These are phyloP conservation scores for Sordariomycetes sp. DNA, from an alignment of 2,329 filamentous ascomycete species.

Conservation along the genomic window DNA sequence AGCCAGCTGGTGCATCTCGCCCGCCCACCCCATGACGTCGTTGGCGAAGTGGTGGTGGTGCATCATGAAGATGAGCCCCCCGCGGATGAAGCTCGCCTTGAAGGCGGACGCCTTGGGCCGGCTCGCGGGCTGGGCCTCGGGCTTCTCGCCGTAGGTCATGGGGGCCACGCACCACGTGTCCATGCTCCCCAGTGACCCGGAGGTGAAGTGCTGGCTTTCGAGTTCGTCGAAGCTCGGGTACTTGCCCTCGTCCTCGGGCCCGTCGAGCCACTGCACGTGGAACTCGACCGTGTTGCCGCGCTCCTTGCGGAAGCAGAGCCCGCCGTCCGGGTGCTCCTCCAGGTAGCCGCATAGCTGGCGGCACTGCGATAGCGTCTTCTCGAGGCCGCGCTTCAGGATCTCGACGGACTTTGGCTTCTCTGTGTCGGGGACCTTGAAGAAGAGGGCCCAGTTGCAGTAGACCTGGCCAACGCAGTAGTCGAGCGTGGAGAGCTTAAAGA, in stretches of 20 bases:
- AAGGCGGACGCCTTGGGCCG: constrained; percentile 23
- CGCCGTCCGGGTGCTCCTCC: constrained; percentile 22
- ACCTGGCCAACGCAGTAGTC: constrained; percentile 19
- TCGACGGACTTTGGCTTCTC: constrained; percentile 15
- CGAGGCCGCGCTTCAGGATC: constrained; percentile 21
- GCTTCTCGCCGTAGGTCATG: constrained; percentile 27
- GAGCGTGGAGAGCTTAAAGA: constrained; percentile 23
- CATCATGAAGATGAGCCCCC: constrained; percentile 28
- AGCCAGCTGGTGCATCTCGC: constrained; percentile 25
- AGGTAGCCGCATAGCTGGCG: constrained; percentile 26
- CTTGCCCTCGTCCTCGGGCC: constrained; percentile 12
- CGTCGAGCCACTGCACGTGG: constrained; percentile 24
- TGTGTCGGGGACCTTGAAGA: constrained; percentile 22
- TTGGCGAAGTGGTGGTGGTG: constrained; percentile 30
- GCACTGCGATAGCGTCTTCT: constrained; percentile 22
- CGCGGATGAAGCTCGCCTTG: constrained; percentile 28
- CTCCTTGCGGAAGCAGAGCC: constrained; percentile 23
- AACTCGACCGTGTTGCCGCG: constrained; percentile 21
- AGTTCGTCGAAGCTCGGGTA: constrained; percentile 27
- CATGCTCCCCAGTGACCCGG: constrained; percentile 15
- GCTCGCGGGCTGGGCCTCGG: constrained; percentile 21
- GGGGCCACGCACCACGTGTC: constrained; percentile 8
- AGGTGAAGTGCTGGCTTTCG: constrained; percentile 21
- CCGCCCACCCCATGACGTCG: constrained; percentile 29
- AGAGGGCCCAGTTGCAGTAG: constrained; percentile 27